Percentiles rank a stretch among this genome's conserved stretches.
phyloP scores from a whole-genome alignment of 2,329 filamentous ascomycete species.

The Teratosphaeria gauchensis region DNA sequence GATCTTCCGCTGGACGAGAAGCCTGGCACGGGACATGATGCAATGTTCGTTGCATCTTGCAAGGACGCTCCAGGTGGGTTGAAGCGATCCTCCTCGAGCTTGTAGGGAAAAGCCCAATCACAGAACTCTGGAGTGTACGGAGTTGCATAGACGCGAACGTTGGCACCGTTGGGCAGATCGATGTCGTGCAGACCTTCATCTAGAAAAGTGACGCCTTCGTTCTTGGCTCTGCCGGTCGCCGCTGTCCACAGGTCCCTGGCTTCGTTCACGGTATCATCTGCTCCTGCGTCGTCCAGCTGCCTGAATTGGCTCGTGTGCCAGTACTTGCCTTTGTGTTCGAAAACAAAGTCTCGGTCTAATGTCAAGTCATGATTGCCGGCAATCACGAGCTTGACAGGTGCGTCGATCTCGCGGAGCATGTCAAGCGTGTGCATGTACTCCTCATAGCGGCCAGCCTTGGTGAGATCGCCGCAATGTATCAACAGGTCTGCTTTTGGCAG shows the following conservation, averaged over 20 bases:
- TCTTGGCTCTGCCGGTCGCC: slow-evolving; percentile 23
- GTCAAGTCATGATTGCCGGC: slow-evolving; percentile 54
- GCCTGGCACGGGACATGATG: slow-evolving; percentile 28
- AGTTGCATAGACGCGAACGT: slow-evolving; percentile 44
- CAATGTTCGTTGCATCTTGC: slow-evolving; percentile 23
- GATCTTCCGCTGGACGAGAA: slow-evolving; percentile 24
- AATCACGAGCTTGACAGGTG: slow-evolving; percentile 52
- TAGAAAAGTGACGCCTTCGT: slow-evolving; percentile 44
- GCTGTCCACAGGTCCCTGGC: slow-evolving; percentile 14
- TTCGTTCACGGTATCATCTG: slow-evolving; percentile 5
- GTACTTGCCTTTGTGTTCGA: slow-evolving; percentile 4
- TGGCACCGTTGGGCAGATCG: slow-evolving; percentile 39
- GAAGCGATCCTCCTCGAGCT: slow-evolving; percentile 41
- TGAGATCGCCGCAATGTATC: slow-evolving; percentile 51
- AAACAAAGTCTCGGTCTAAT: slow-evolving; percentile 34
- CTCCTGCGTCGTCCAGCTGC: slow-evolving; percentile 1
- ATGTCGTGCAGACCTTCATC: slow-evolving; percentile 45
- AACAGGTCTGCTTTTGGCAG: slow-evolving; percentile 44
- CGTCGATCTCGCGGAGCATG: slow-evolving; percentile 40
- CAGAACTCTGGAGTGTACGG: slow-evolving; percentile 49
- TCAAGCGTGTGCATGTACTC: slow-evolving; percentile 41
- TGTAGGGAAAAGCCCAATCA: slow-evolving; percentile 45
- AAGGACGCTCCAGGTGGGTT: slow-evolving; percentile 29
- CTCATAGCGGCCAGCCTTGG: slow-evolving; percentile 37
- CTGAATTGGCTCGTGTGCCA: neutral